Base-by-base conservation (phyloP, 208 protist species). In the Porcisia deanei region DNA sequence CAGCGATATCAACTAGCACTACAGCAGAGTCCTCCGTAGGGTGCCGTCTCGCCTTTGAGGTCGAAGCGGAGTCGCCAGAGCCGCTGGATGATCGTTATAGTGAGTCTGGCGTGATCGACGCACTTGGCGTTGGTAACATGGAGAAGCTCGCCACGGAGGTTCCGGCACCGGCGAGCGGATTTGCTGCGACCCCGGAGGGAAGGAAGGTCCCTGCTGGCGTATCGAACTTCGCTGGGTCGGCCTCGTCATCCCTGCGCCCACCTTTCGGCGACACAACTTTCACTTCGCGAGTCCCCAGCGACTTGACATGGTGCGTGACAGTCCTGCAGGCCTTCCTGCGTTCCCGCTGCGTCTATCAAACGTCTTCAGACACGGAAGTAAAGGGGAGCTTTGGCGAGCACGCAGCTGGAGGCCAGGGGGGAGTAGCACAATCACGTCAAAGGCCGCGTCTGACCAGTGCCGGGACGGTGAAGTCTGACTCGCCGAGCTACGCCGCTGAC, bases 21-120 rank as follows among this genome's bases (percentile, higher is more conserved):
- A n/a, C 25, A 30, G 47, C 53, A 30, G 68, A 59, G 16, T 58
- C 52, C 6, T 63, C 52, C 37, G 77, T 82, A 2, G 37, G 43
- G 57, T 71, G 72, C 34, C 73, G 72, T 45, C 49, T 82, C 14
- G 49, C 73, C 14, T 82, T 82, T 60, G 72, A 82, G 10, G 58
- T 25, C 20, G 67, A 70, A 8, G 34, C 68, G 37, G 20, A n/a
- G 52, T 45, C 22, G 10, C 68, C 68, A 41, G 57, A 71, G 47
- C 25, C 53, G 22, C 16, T 34, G 16, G 25, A 45, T 14, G 34
- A 20, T 39, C 25, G 10, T 7, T 20, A 18, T 34, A 41, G 37
- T 43, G 53, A 47, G 34, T 9, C 37, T 18, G 18, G 7, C n/a
- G 8, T 25, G 6, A 8, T 22, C 18, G 68, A 59, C 6, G 53